Evolutionary conservation across 441 rosid species (phyloP).

Genomic region (Metrosideros polymorpha): DNA sequence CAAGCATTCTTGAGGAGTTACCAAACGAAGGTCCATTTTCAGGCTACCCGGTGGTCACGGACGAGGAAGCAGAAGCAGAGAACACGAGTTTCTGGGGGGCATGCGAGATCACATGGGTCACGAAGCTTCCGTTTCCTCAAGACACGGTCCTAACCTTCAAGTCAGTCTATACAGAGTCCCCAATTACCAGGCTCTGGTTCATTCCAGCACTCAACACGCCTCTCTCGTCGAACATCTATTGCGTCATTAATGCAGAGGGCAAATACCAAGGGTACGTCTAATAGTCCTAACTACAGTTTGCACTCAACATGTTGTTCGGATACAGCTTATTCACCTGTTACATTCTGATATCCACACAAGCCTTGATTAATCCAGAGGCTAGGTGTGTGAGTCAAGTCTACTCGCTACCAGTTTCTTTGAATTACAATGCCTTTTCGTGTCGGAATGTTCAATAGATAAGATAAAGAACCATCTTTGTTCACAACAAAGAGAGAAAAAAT

Average conservation of each 20-base stretch:
- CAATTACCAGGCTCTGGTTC: conserved; percentile 15
- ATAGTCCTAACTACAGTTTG: background rate
- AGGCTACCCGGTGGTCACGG: conserved; percentile 36
- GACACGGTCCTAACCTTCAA: conserved; percentile 41
- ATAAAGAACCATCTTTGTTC: background rate
- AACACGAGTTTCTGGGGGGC: conserved; percentile 38
- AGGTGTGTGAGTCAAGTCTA: too few species aligned
- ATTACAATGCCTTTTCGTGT: background rate
- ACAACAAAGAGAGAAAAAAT: background rate
- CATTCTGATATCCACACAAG: background rate
- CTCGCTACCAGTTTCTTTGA: background rate
- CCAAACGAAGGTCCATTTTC: conserved; percentile 42
- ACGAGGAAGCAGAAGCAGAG: conserved; percentile 46
- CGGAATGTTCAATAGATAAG: background rate
- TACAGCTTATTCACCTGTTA: background rate
- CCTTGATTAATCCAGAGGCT: background rate
- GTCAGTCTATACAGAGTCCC: conserved; percentile 22
- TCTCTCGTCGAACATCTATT: conserved; percentile 54
- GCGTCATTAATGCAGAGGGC: conserved; percentile 52
- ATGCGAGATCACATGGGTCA: conserved; percentile 18
- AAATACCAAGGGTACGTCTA: conserved; percentile 54
- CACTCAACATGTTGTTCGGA: background rate
- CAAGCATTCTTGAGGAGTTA: conserved; percentile 23
- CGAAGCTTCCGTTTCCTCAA: conserved; percentile 41
- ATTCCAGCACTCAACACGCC: conserved; percentile 67